Conservation (phyloP, 1,139 yeast species). For the Debaryomycetaceae sp. region DNA sequence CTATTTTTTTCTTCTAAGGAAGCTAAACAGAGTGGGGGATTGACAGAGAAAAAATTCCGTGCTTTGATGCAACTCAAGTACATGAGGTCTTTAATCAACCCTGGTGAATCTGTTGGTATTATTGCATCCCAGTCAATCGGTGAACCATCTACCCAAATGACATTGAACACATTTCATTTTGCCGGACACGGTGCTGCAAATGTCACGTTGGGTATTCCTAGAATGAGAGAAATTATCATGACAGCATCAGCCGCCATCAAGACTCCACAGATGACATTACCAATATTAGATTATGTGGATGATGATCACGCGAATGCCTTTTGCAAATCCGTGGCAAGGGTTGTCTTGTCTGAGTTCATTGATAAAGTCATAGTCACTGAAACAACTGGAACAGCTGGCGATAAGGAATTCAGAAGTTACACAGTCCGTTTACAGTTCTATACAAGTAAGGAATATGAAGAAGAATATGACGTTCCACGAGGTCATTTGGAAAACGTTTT, state of each 20-base stretch:
- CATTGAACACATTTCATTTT: slow-evolving; percentile 97
- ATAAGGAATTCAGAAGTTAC: slow-evolving; percentile 69
- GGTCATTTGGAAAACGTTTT: slow-evolving; percentile 73
- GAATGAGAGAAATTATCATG: slow-evolving; percentile 99
- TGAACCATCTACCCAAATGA: slow-evolving; percentile 99
- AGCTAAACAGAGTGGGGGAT: slow-evolving; percentile 43
- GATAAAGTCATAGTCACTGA: slow-evolving; percentile 85
- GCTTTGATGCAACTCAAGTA: slow-evolving; percentile 97
- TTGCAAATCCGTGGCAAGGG: slow-evolving; percentile 86
- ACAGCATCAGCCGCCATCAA: slow-evolving; percentile 93
- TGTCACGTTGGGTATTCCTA: slow-evolving; percentile 98
- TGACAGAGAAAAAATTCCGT: slow-evolving; percentile 84
- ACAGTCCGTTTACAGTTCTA: slow-evolving; percentile 72
- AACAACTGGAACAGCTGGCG: slow-evolving; percentile 63
- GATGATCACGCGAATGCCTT: slow-evolving; percentile 90
- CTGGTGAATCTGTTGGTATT: slow-evolving; percentile 98
- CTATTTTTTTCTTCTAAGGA: slow-evolving; percentile 54
- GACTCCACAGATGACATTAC: slow-evolving; percentile 98
- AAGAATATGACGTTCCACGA: slow-evolving; percentile 84
- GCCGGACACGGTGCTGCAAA: slow-evolving; percentile 99
- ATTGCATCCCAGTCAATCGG: slow-evolving; percentile 98
- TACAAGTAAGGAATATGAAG: slow-evolving; percentile 70
- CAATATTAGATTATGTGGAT: slow-evolving; percentile 70
- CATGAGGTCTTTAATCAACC: slow-evolving; percentile 91
- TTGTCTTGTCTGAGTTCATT: slow-evolving; percentile 82